Percentiles rank a stretch among this genome's conserved stretches.
These are phyloP conservation scores for Schizonepeta tenuifolia DNA, from an alignment of 257 asterid species.

Conservation along the genomic window DNA sequence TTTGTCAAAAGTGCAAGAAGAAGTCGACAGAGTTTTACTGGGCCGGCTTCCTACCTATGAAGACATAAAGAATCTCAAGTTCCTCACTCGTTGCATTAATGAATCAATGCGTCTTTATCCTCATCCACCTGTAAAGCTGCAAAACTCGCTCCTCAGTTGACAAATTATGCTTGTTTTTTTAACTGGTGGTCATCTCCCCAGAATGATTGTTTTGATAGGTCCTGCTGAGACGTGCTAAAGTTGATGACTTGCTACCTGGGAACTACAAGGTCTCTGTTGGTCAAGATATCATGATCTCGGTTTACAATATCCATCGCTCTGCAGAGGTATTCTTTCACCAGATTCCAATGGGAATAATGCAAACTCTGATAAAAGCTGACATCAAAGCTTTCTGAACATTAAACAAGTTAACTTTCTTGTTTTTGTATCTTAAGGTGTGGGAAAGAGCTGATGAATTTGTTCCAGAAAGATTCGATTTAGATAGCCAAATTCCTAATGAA, in stretches of 20 bases:
- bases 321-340: conserved; percentile 53
- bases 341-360: neutral
- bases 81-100: conserved; percentile 79
- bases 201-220: conserved; percentile 51
- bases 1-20: conserved; percentile 81
- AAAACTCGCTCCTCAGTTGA: conserved; percentile 16
- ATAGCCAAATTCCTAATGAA: conserved; percentile 84
- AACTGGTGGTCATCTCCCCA: conserved; percentile 25
- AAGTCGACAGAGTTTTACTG: conserved; percentile 80
- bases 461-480: conserved; percentile 82
- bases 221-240: conserved; percentile 83
- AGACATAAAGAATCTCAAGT: conserved; percentile 82
- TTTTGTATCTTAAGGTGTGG: conserved; percentile 67
- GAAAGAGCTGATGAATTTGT: conserved; percentile 85
- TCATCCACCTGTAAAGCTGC: conserved; percentile 89
- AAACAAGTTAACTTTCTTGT: neutral
- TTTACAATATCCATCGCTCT: conserved; percentile 91
- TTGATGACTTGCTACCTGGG: conserved; percentile 84
- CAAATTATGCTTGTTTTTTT: neutral
- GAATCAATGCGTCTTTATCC: conserved; percentile 97
- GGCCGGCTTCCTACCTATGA: conserved; percentile 84
- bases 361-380: conserved; percentile 1
- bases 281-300: conserved; percentile 98
- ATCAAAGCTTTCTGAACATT: neutral
- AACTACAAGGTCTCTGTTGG: conserved; percentile 87